Conservation (phyloP, 2,329 filamentous ascomycete species). For the Neonectria punicea region DNA sequence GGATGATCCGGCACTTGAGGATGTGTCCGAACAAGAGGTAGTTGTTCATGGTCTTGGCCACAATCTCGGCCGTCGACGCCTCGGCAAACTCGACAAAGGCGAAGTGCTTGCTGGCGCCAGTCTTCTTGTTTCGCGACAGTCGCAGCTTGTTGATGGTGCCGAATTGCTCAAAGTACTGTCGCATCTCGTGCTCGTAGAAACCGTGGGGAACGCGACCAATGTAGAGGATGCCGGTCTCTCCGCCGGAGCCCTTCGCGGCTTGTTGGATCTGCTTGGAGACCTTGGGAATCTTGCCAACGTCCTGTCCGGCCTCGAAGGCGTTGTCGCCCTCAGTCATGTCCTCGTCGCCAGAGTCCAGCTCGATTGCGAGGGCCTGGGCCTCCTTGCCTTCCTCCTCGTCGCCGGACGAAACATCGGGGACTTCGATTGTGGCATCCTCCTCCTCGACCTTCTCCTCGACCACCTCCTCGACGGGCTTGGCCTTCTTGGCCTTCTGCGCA, state of each 20-base stretch:
- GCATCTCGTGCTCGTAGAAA: conserved; percentile 98
- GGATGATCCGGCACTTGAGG: conserved; percentile 84
- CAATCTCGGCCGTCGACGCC: conserved; percentile 83
- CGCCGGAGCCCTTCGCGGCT: conserved; percentile 55
- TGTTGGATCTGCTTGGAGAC: conserved; percentile 57
- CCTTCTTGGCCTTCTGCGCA: conserved; percentile 43
- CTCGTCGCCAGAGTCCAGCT: conserved; percentile 58
- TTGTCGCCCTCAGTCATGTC: conserved; percentile 50
- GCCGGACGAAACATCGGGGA: conserved; percentile 44
- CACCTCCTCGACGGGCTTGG: conserved; percentile 44
- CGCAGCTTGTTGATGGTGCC: conserved; percentile 82
- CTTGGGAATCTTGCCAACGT: conserved; percentile 63
- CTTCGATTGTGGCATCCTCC: conserved; percentile 45
- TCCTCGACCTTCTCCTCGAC: conserved; percentile 32
- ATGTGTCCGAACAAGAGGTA: conserved; percentile 96
- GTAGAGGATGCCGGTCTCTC: conserved; percentile 83
- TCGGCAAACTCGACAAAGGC: conserved; percentile 93
- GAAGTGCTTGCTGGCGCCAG: conserved; percentile 91
- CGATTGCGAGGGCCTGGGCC: conserved; percentile 55
- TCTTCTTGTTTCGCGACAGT: conserved; percentile 91
- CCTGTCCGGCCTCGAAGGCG: conserved; percentile 59
- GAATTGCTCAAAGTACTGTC: conserved; percentile 92
- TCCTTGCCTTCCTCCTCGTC: conserved; percentile 55
- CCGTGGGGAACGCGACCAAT: conserved; percentile 89
- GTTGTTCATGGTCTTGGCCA: conserved; percentile 96